Evolutionary conservation across 2,329 filamentous ascomycete species (phyloP).

Genomic region (Fusarium kyushuense): DNA sequence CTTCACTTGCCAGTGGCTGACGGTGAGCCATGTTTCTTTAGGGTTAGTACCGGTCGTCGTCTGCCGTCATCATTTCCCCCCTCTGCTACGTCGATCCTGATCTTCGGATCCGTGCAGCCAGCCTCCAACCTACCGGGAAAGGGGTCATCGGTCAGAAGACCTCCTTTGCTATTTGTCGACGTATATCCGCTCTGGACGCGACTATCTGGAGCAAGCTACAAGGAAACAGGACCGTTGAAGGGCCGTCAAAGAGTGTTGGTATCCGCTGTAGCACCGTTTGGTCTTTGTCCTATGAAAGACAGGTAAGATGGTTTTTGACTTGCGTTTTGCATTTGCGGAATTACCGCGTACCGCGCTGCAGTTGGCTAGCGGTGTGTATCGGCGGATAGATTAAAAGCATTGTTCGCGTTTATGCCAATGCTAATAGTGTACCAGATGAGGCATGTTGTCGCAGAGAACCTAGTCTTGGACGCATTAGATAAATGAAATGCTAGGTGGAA

Average conservation of each 20-base stretch:
- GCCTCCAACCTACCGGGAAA: constrained; percentile 42
- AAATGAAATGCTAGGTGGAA: constrained; percentile 27
- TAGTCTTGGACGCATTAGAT: constrained; percentile 12
- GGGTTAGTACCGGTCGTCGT: constrained; percentile 25
- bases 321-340: constrained; percentile 6
- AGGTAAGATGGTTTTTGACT: background rate
- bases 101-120: constrained; percentile 46
- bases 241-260: constrained; percentile 9
- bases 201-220: constrained; percentile 17
- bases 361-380: constrained; percentile 21
- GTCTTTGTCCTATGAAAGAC: background rate
- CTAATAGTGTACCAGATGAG: constrained; percentile 22
- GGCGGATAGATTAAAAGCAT: constrained; percentile 18
- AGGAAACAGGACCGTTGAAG: constrained; percentile 10
- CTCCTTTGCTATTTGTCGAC: constrained; percentile 8
- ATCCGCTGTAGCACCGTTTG: background rate
- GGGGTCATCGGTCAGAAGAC: constrained; percentile 40
- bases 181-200: constrained; percentile 22
- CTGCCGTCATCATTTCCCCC: constrained; percentile 44
- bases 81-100: constrained; percentile 46
- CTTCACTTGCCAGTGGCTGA: constrained; percentile 19
- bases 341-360: constrained; percentile 4
- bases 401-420: constrained; percentile 16
- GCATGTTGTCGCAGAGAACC: constrained; percentile 27
- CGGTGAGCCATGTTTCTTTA: constrained; percentile 36